phyloP scores from a whole-genome alignment of 148 eudicot genomes.

The Chenopodium suecicum region DNA sequence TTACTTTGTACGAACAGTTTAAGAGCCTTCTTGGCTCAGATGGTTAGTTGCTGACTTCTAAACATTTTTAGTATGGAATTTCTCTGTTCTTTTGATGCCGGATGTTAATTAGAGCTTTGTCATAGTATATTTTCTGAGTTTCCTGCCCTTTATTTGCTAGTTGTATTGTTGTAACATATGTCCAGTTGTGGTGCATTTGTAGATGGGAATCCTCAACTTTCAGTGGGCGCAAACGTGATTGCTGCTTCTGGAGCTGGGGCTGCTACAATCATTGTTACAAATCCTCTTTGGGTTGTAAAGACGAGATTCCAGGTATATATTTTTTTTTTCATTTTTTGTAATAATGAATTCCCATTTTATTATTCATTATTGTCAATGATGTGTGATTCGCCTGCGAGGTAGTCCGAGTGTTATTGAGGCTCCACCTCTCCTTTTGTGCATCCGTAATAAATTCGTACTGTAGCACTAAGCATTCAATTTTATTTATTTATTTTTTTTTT shows the following conservation, averaged over 20 bases:
- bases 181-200: slow-evolving; percentile 33
- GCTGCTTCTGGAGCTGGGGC: slow-evolving; percentile 99
- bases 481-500: not conserved
- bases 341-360: not conserved
- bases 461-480: not conserved
- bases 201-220: slow-evolving; percentile 76
- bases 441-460: not conserved
- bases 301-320: slow-evolving; percentile 75
- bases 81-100: not conserved
- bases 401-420: not conserved
- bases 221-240: slow-evolving; percentile 87
- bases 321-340: no score
- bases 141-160: slow-evolving; percentile 21
- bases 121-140: not conserved
- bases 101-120: not conserved
- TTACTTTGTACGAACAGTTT: slow-evolving; percentile 83
- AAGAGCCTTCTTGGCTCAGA: slow-evolving; percentile 66
- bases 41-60: slow-evolving; percentile 54
- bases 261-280: slow-evolving; percentile 79
- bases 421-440: no score
- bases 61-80: not conserved
- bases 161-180: slow-evolving; percentile 29
- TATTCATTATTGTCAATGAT: not conserved
- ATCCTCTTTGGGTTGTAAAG: slow-evolving; percentile 99
- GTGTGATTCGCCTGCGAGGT: not conserved